Evolutionary conservation across 352 stramenopile species (phyloP).

Genomic region (Phytophthora meadii): DNA sequence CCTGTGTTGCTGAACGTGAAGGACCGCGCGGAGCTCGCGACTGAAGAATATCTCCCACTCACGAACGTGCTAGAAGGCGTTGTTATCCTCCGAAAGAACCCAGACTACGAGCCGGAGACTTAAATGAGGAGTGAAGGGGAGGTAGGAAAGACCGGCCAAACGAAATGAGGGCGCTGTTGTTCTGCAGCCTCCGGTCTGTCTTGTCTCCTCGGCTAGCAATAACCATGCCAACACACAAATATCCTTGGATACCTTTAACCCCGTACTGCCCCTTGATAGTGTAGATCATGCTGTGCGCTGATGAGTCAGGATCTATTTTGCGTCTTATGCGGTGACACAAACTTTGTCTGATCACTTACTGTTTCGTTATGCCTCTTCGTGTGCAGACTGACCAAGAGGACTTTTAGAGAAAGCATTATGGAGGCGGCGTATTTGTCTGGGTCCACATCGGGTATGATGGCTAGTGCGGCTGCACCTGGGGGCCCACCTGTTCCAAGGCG

Average conservation of each 20-base stretch:
- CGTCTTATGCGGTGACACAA: neutral
- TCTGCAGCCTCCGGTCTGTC: conserved; percentile 14
- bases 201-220: conserved; percentile 29
- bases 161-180: conserved; percentile 26
- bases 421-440: conserved; percentile 29
- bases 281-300: conserved; percentile 3
- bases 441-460: conserved; percentile 17
- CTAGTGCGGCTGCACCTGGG: conserved; percentile 8
- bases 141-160: conserved; percentile 12
- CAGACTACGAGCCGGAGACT: conserved; percentile 87
- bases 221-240: conserved; percentile 44
- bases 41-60: conserved; percentile 96
- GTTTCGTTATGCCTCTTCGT: conserved; percentile 34
- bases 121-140: conserved; percentile 44
- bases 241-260: conserved; percentile 46
- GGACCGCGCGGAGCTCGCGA: conserved; percentile 98
- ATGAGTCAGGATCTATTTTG: neutral
- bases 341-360: conserved; percentile 17
- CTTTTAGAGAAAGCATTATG: conserved; percentile 14
- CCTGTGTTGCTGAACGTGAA: conserved; percentile 98
- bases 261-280: neutral
- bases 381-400: neutral
- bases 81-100: conserved; percentile 99
- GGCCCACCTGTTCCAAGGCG: conserved; percentile 17
- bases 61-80: conserved; percentile 98